Conservation (phyloP, 768 basidiomycete species). For the Trametes elegans region DNA sequence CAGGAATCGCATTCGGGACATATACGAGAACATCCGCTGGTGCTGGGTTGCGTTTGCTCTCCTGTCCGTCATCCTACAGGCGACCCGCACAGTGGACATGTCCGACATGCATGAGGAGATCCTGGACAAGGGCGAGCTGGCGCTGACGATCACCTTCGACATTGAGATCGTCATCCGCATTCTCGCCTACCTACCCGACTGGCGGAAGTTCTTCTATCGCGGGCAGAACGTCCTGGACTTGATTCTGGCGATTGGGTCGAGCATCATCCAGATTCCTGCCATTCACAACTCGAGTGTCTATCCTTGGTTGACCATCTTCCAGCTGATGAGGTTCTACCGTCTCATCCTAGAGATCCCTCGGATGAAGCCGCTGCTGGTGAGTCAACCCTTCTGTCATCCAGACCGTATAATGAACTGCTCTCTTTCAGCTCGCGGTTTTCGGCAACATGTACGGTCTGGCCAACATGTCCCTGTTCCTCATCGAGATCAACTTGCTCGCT, state of each 20-base stretch:
- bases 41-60: constrained; percentile 78
- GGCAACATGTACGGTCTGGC: constrained; percentile 88
- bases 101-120: constrained; percentile 42
- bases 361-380: constrained; percentile 84
- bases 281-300: constrained; percentile 66
- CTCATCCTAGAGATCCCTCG: constrained; percentile 88
- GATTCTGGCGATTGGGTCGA: constrained; percentile 69
- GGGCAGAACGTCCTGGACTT: constrained; percentile 72
- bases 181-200: constrained; percentile 70
- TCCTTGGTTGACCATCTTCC: constrained; percentile 89
- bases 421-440: constrained; percentile 73
- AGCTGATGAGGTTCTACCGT: constrained; percentile 84
- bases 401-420: not conserved
- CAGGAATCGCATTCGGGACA: constrained; percentile 48
- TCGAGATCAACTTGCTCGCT: constrained; percentile 83
- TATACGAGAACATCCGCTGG: constrained; percentile 61
- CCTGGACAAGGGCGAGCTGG: constrained; percentile 67
- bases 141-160: constrained; percentile 81
- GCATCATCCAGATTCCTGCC: constrained; percentile 80
- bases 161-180: constrained; percentile 82
- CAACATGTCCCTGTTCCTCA: constrained; percentile 90
- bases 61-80: constrained; percentile 68
- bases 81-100: constrained; percentile 57
- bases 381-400: constrained; percentile 24
- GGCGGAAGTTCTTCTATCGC: constrained; percentile 70